Evolutionary conservation across 1,284 basidiomycete genomes (phyloP).

Genomic region (Xerocomus amazonicus): DNA sequence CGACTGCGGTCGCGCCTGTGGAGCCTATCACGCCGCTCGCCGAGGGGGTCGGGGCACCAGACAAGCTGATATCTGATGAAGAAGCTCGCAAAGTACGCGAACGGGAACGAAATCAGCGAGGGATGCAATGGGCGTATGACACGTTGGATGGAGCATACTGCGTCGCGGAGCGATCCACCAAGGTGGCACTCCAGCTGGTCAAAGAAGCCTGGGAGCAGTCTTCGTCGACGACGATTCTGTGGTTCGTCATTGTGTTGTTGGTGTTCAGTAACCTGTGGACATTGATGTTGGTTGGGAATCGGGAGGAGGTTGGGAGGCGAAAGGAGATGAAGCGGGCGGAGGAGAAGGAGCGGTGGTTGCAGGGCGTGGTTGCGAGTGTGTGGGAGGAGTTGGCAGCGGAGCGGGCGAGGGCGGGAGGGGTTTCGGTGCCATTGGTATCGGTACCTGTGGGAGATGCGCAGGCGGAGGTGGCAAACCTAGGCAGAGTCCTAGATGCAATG

Average conservation of each 20-base stretch:
- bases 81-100: slow-evolving; percentile 51
- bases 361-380: slow-evolving; percentile 61
- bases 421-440: slow-evolving; percentile 15
- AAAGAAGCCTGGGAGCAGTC: slow-evolving; percentile 72
- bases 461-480: slow-evolving; percentile 50
- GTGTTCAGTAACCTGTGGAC: slow-evolving; percentile 79
- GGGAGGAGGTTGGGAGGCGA: slow-evolving; percentile 51
- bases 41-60: slow-evolving; percentile 11
- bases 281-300: slow-evolving; percentile 50
- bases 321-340: slow-evolving; percentile 56
- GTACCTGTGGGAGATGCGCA: slow-evolving; percentile 35
- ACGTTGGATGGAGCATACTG: slow-evolving; percentile 70
- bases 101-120: slow-evolving; percentile 63
- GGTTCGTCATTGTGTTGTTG: slow-evolving; percentile 66
- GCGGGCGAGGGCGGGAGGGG: slow-evolving; percentile 17
- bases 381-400: slow-evolving; percentile 65
- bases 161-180: slow-evolving; percentile 66
- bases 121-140: slow-evolving; percentile 83
- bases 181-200: slow-evolving; percentile 70
- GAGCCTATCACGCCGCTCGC: slow-evolving; percentile 25
- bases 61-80: slow-evolving; percentile 12
- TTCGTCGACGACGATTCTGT: slow-evolving; percentile 64
- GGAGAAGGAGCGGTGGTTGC: slow-evolving; percentile 71
- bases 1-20: slow-evolving; percentile 42
- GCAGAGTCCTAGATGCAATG: slow-evolving; percentile 50